Base-by-base conservation (phyloP, 805 yeast species). In the Ogataea paradorogensis region DNA sequence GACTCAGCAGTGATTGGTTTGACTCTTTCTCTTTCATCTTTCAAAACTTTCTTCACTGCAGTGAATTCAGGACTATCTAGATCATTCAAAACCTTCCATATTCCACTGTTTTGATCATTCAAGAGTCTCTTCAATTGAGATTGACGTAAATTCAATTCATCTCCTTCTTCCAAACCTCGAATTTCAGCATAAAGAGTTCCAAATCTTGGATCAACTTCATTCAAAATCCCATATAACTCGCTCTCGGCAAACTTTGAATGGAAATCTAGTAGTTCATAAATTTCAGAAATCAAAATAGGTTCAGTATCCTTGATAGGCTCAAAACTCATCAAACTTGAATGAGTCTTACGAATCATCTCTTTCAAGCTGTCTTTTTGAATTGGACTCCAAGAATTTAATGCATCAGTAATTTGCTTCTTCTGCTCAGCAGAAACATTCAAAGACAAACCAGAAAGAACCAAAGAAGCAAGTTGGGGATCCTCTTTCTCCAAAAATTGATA, bases 171-270 rank as follows among this genome's bases (percentile, higher is more conserved):
- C 11, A 53, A 37, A 8, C 38, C 30, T 33, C 50, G 47, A 32
- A 55, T 52, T 15, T 47, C 50, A 7, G 40, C 33, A 10, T 59
- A 32, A 16, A 52, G 39, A 7, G 45, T 27, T 1, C 58, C 52
- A 46, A 59, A 58, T 27, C 32, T 31, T 9, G 52, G 43, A 40
- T 59, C 64, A 24, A 56, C 39, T 26, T 47, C 48, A n/a, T 46
- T 31, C 16, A 61, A 38, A 6, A 54, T 35, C 16, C 46, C 35
- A 28, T 38, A 53, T 26, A 59, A 40, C 33, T 53, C 48, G 7
- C 62, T 46, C 13, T 43, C 44, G 10, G 49, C 47, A 5, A 57
- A 39, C 10, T 47, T 35, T 15, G 49, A 50, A 24, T 51, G 56
- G 22, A 39, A 27, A 38, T 39, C 43, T 21, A 35, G 11, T 2